Conservation (phyloP, 768 basidiomycete genomes). For the Russula dissimulans region DNA sequence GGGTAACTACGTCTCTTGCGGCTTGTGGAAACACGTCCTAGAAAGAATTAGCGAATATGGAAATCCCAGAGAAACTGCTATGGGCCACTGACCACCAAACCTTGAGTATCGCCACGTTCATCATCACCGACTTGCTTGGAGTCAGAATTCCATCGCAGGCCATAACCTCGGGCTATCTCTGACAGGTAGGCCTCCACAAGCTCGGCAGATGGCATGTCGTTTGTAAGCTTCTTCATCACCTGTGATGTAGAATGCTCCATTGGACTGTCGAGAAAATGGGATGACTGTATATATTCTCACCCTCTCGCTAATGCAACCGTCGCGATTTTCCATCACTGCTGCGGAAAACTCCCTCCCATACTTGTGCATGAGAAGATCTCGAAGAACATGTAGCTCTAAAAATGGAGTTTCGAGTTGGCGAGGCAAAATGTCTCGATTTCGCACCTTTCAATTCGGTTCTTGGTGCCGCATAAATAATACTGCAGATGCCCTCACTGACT, state of each 20-base stretch:
- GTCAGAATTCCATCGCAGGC: slow-evolving; percentile 54
- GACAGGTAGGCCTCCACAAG: slow-evolving; percentile 82
- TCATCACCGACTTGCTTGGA: slow-evolving; percentile 21
- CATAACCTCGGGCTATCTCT: slow-evolving; percentile 87
- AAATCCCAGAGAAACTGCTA: background rate
- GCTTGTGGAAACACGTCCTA: background rate
- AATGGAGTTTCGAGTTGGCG: background rate
- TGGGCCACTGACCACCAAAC: slow-evolving; percentile 31
- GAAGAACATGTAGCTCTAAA: slow-evolving; percentile 77
- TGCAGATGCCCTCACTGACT: slow-evolving; percentile 76
- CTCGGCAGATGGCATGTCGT: slow-evolving; percentile 58
- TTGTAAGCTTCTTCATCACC: slow-evolving; percentile 67
- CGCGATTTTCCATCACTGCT: slow-evolving; percentile 78
- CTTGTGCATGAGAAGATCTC: slow-evolving; percentile 94
- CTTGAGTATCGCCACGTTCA: slow-evolving; percentile 23
- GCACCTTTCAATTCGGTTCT: slow-evolving; percentile 84
- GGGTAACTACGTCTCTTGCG: background rate
- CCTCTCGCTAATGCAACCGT: slow-evolving; percentile 72
- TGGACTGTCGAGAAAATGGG: background rate
- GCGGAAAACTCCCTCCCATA: slow-evolving; percentile 86
- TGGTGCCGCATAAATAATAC: slow-evolving; percentile 85
- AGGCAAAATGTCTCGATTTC: background rate
- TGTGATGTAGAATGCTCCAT: slow-evolving; percentile 24
- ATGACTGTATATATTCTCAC: slow-evolving; percentile 34
- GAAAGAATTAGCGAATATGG: background rate